Evolutionary conservation across 805 yeast species (phyloP).

Genomic region (Candida berthetii): DNA sequence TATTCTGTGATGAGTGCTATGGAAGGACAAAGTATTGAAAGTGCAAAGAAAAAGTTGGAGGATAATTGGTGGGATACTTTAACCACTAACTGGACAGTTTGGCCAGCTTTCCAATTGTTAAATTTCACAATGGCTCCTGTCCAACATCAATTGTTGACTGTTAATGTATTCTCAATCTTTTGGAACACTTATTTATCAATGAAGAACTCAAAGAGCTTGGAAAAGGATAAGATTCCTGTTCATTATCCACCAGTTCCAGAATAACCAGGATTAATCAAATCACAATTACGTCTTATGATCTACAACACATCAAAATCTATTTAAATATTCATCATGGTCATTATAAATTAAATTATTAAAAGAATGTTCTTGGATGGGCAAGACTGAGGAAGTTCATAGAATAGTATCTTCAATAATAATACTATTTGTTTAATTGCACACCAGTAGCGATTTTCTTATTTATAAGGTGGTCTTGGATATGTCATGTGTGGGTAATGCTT

Average conservation of each 20-base stretch:
- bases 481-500: too few species aligned
- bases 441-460: too few species aligned
- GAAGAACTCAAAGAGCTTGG: slow-evolving; percentile 35
- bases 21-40: slow-evolving; percentile 42
- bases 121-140: slow-evolving; percentile 77
- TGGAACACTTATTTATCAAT: slow-evolving; percentile 82
- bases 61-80: slow-evolving; percentile 64
- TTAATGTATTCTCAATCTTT: slow-evolving; percentile 63
- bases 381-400: too few species aligned
- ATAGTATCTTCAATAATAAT: too few species aligned
- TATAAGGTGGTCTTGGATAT: too few species aligned
- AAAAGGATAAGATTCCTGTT: slow-evolving; percentile 18
- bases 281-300: too few species aligned
- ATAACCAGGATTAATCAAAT: slow-evolving; percentile 7
- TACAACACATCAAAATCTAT: background rate
- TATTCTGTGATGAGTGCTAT: slow-evolving; percentile 59
- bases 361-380: too few species aligned
- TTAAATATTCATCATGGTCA: background rate
- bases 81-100: slow-evolving; percentile 71
- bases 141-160: slow-evolving; percentile 59
- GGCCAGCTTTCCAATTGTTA: slow-evolving; percentile 83
- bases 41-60: slow-evolving; percentile 35
- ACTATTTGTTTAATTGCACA: too few species aligned
- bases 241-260: slow-evolving; percentile 34
- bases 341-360: too few species aligned